Evolutionary conservation across 1,284 basidiomycete species (phyloP), one percentile per base, ranked within the genome.

Genomic region (Cystobasidium sp.): DNA sequence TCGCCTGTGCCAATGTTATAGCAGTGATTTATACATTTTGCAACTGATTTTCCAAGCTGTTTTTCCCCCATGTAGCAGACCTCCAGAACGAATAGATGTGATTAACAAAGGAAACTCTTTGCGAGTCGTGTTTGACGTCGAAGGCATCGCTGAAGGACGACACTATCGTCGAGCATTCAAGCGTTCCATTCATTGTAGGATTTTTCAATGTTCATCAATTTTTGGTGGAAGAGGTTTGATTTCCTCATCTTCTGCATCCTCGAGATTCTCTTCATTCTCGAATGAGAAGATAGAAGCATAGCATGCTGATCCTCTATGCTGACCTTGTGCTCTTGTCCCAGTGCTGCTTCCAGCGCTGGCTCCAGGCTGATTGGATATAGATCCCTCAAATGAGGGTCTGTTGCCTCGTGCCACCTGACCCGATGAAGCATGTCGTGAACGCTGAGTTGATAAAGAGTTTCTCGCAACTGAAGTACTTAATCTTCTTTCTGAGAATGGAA

Each of bases 401-500:
- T 59, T 9, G 61, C 43, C 31, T 12, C 18, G 31, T 31, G 12
- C n/a, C 5, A 8, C 20, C 22, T 49, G 61, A 63, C 6, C 10
- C 39, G 37, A 47, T 22, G 61, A 63, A 49, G 61, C 14, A 20
- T 51, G 61, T 67, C 64, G 52, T 10, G 64, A 67, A 37, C 52
- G 44, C 24, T 39, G 55, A 24, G 37, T 20, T 6, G 39, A 59
- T 1, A 53, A 39, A 18, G 69, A 61, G 31, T 39, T 49, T 43
- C 69, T 39, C 20, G 69, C 44, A 9, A 71, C 12, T 43, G 69
- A 71, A 51, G 51, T 71, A 31, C 69, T 71, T 3, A 71, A 51
- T 31, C 69, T 62, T 22, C 69, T 20, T 46, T 71, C 69, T 4
- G 59, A 52, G 43, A 71, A 71, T 39, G 58, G 69, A 0, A 64